Conservation (phyloP, 371 early-diverging fungal species). For the Apophysomyces ossiformis region DNA sequence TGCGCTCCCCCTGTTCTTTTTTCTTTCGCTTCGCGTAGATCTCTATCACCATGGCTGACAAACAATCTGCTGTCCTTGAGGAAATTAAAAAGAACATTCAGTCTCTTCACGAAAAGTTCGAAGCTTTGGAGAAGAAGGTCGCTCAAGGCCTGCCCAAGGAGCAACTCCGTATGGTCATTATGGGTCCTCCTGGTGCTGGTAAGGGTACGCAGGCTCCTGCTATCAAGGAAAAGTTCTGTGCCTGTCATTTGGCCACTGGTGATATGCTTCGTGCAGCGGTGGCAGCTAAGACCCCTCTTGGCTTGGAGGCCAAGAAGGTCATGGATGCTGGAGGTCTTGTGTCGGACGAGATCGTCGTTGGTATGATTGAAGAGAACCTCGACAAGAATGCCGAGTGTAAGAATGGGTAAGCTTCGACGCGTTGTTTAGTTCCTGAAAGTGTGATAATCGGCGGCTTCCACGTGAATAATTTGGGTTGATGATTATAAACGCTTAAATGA, state of each 20-base stretch:
- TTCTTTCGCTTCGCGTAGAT: conserved; percentile 6
- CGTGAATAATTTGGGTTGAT: conserved; percentile 6
- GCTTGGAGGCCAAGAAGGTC: conserved; percentile 95
- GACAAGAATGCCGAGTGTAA: conserved; percentile 90
- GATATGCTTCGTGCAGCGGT: conserved; percentile 99
- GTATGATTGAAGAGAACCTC: conserved; percentile 95
- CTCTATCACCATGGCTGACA: conserved; percentile 35
- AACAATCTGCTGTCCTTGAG: conserved; percentile 55
- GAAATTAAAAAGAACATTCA: conserved; percentile 62
- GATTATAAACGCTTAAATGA: conserved; percentile 1
- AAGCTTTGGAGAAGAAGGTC: conserved; percentile 55
- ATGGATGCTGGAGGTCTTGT: conserved; percentile 99
- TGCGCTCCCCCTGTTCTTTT: conserved; percentile 9
- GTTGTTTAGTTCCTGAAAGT: not conserved
- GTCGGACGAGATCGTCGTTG: conserved; percentile 97
- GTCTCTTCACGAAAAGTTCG: conserved; percentile 53
- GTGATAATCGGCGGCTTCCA: conserved; percentile 8
- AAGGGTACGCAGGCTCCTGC: conserved; percentile 98
- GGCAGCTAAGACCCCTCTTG: conserved; percentile 88
- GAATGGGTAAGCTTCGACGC: conserved; percentile 69
- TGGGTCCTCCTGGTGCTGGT: conserved; percentile 98
- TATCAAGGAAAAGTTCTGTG: conserved; percentile 93
- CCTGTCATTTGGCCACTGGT: conserved; percentile 98
- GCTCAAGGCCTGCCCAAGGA: conserved; percentile 45
- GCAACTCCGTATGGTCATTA: conserved; percentile 88